These are phyloP conservation scores for Fusarium sp. DNA, from an alignment of 2,329 filamentous ascomycete genomes.

Conservation along the genomic window DNA sequence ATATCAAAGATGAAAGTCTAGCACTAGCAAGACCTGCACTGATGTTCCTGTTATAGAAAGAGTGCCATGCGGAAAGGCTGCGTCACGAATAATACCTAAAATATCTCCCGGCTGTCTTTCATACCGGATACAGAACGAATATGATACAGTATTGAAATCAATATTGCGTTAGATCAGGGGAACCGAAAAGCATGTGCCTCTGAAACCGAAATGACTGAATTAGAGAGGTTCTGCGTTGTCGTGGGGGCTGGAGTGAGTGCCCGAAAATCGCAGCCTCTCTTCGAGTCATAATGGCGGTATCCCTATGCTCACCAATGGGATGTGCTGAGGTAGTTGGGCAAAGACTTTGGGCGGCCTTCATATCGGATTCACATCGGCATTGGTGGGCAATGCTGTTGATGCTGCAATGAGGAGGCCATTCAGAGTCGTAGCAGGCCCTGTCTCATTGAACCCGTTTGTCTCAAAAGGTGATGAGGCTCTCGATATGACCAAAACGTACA, in stretches of 20 bases:
- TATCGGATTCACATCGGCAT: constrained; percentile 17
- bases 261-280: constrained; percentile 21
- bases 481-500: constrained; percentile 24
- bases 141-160: constrained; percentile 14
- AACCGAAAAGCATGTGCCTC: constrained; percentile 18
- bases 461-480: constrained; percentile 38
- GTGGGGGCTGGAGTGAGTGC: constrained; percentile 34
- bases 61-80: constrained; percentile 18
- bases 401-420: constrained; percentile 32
- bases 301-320: constrained; percentile 35
- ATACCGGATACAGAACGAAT: constrained; percentile 3
- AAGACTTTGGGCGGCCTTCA: constrained; percentile 28
- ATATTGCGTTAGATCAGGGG: constrained; percentile 7
- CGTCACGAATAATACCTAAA: constrained; percentile 20
- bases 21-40: constrained; percentile 3
- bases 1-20: constrained; percentile 22
- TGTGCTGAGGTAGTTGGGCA: constrained; percentile 33
- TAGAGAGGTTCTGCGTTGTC: constrained; percentile 22
- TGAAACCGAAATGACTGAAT: constrained; percentile 24
- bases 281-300: constrained; percentile 43
- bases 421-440: constrained; percentile 21
- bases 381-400: constrained; percentile 33
- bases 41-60: constrained; percentile 7
- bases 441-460: constrained; percentile 25
- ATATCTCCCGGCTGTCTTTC: constrained; percentile 17